These are phyloP conservation scores for Dillenia suffruticosa DNA, from an alignment of 164 flowering plant species.

Conservation along the genomic window DNA sequence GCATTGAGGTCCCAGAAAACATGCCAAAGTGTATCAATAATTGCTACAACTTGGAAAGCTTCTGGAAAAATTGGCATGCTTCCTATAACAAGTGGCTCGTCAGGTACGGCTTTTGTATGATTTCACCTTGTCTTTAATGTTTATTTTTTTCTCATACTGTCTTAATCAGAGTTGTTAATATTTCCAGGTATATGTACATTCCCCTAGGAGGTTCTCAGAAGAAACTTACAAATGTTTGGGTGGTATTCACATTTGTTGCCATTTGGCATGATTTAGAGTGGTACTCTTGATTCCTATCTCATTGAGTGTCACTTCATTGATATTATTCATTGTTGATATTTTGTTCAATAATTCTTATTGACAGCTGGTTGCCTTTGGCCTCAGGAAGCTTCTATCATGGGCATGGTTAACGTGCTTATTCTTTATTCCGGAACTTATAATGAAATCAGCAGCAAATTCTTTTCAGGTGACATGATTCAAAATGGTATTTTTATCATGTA, in stretches of 20 bases:
- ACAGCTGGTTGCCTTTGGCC: conserved; percentile 12
- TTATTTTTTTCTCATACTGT: conserved; percentile 1
- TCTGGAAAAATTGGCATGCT: conserved; percentile 99
- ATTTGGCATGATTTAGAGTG: conserved; percentile 98
- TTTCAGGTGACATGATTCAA: conserved; percentile 45
- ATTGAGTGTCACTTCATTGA: not conserved
- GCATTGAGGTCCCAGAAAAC: conserved; percentile 86
- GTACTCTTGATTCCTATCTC: conserved; percentile 32
- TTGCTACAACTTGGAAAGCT: conserved; percentile 83
- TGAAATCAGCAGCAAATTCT: conserved; percentile 63
- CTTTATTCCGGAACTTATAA: conserved; percentile 77
- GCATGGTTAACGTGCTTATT: conserved; percentile 98
- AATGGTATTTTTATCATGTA: not conserved
- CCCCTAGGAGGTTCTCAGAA: conserved; percentile 91
- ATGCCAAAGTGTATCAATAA: conserved; percentile 95
- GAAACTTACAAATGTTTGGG: conserved; percentile 88
- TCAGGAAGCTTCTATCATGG: conserved; percentile 98
- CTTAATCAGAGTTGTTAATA: not conserved
- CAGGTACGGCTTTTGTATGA: conserved; percentile 37
- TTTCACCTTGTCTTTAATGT: not conserved
- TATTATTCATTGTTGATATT: no score
- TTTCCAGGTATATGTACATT: conserved; percentile 82
- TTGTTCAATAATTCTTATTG: not conserved
- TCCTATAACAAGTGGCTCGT: conserved; percentile 98
- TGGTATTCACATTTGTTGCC: conserved; percentile 97